These are phyloP conservation scores for Linum lewisii DNA, from an alignment of 345 rosid species.

Conservation along the genomic window DNA sequence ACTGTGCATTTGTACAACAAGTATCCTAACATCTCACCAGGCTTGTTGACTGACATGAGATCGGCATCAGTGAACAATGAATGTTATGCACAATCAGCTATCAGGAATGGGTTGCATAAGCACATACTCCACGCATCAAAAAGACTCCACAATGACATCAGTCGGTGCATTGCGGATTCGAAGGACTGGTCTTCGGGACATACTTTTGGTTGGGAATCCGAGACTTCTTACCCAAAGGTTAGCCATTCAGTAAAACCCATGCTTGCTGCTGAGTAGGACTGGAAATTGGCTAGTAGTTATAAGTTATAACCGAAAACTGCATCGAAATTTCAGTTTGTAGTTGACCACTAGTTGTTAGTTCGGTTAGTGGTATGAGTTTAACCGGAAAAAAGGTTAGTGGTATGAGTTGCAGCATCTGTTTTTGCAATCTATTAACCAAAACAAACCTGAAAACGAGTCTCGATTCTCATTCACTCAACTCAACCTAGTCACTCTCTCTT, in stretches of 20 bases:
- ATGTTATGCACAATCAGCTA: conserved; percentile 53
- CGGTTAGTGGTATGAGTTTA: no score
- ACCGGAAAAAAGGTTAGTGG: no score
- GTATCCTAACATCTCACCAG: conserved; percentile 68
- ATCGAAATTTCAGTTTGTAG: no score
- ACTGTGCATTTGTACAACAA: conserved; percentile 43
- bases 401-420: no score
- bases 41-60: conserved; percentile 74
- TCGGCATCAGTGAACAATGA: conserved; percentile 94
- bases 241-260: neutral
- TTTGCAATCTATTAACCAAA: no score
- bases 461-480: no score
- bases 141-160: conserved; percentile 48
- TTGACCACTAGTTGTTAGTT: no score
- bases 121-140: conserved; percentile 64
- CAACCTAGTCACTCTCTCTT: no score
- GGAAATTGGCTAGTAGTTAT: no score
- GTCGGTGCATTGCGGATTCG: conserved; percentile 19
- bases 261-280: neutral
- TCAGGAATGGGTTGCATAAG: conserved; percentile 52
- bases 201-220: conserved; percentile 77
- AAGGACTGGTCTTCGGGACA: conserved; percentile 21
- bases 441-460: no score
- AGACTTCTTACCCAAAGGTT: conserved; percentile 80
- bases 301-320: no score